Percentiles rank a stretch among this genome's conserved stretches.
Evolutionary conservation across 2,329 filamentous ascomycete genomes (phyloP).

Genomic region (Bipolaris zeicola): DNA sequence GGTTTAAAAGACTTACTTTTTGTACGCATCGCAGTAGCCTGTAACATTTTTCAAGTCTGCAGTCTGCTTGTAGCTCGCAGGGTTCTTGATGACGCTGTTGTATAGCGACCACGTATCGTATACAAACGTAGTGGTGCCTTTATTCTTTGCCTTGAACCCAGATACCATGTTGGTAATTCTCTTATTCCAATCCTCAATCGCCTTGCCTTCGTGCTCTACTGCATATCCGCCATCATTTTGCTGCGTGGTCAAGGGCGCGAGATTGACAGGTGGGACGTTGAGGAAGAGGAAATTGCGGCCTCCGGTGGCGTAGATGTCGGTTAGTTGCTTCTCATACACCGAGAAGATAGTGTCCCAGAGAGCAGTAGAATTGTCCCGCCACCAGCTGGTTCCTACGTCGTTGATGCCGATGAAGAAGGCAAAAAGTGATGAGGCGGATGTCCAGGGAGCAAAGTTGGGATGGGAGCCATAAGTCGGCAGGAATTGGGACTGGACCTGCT

Average conservation of each 20-base stretch:
- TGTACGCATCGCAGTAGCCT: conserved; percentile 60
- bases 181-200: conserved; percentile 60
- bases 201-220: conserved; percentile 46
- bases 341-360: conserved; percentile 46
- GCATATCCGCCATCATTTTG: conserved; percentile 44
- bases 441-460: conserved; percentile 50
- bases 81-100: conserved; percentile 59
- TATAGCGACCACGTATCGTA: conserved; percentile 62
- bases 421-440: conserved; percentile 53
- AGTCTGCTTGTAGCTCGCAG: conserved; percentile 57
- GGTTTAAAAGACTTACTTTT: conserved; percentile 47
- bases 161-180: conserved; percentile 51
- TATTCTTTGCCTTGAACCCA: conserved; percentile 44
- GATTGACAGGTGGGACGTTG: conserved; percentile 56
- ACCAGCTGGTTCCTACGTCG: conserved; percentile 60
- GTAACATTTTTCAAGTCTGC: conserved; percentile 61
- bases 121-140: conserved; percentile 55
- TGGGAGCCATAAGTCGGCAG: conserved; percentile 49
- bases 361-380: conserved; percentile 40
- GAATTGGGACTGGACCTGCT: conserved; percentile 57
- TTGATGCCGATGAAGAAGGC: conserved; percentile 63
- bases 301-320: conserved; percentile 52
- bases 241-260: conserved; percentile 55
- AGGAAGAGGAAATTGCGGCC: conserved; percentile 59
- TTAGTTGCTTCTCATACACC: conserved; percentile 46